Evolutionary conservation across 805 yeast species (phyloP).

Genomic region (Candida rishiriensis): DNA sequence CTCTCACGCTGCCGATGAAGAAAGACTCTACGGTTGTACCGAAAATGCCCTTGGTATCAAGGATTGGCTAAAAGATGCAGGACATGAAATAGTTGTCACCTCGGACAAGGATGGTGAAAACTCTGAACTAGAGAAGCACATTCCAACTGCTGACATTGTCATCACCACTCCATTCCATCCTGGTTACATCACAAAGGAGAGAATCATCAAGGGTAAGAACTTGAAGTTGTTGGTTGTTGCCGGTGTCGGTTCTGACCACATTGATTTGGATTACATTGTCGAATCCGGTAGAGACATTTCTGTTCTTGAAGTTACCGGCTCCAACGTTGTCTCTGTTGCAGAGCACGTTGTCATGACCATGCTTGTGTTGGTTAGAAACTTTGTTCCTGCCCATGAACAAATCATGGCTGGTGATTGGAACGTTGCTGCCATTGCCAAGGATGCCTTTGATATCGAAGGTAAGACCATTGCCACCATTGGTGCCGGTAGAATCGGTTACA

Average conservation of each 20-base stretch:
- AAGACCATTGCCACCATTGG: constrained; percentile 79
- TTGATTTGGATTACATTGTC: constrained; percentile 58
- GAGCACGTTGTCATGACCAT: constrained; percentile 78
- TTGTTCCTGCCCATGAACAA: constrained; percentile 73
- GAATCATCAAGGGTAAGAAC: constrained; percentile 66
- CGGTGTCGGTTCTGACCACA: constrained; percentile 82
- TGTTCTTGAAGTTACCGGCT: constrained; percentile 78
- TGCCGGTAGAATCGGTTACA: constrained; percentile 76
- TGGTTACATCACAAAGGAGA: constrained; percentile 63
- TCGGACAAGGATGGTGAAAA: constrained; percentile 61
- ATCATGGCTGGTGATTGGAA: constrained; percentile 63
- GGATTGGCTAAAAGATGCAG: constrained; percentile 57
- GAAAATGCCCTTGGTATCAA: constrained; percentile 75
- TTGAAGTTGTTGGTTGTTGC: constrained; percentile 71
- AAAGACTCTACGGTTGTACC: constrained; percentile 60
- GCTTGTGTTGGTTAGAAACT: constrained; percentile 66
- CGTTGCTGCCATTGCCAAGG: constrained; percentile 71
- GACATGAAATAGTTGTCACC: constrained; percentile 65
- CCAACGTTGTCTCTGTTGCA: constrained; percentile 76
- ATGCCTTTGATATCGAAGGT: constrained; percentile 69
- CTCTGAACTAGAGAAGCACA: constrained; percentile 57
- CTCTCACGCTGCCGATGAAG: constrained; percentile 54
- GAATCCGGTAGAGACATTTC: constrained; percentile 60
- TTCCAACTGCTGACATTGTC: constrained; percentile 69
- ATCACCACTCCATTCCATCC: constrained; percentile 85